phyloP scores from a whole-genome alignment of 805 yeast genomes.

The Candida yuanshanica region DNA sequence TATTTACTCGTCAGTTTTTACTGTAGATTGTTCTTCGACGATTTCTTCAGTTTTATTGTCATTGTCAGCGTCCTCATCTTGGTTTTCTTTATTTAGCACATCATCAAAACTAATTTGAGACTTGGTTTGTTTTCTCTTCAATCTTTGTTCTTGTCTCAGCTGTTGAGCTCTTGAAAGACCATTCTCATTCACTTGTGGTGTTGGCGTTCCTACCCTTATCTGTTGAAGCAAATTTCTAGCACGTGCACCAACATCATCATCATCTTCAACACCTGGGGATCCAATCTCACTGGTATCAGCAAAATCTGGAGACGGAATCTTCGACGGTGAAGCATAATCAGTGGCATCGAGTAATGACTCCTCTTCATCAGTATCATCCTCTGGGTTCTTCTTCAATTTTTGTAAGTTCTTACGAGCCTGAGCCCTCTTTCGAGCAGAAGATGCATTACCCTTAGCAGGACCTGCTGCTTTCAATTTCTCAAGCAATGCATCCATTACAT shows the following conservation, averaged over 20 bases:
- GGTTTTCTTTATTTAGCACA: too few relatives aligned
- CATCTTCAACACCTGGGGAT: conserved; percentile 10
- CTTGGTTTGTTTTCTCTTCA: conserved; percentile 18
- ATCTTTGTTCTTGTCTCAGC: conserved; percentile 36
- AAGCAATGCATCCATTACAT: conserved; percentile 76
- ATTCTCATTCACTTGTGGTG: conserved; percentile 24
- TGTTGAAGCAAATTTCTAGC: conserved; percentile 63
- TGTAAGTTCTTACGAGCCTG: conserved; percentile 59
- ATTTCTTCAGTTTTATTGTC: neutral
- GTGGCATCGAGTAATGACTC: conserved; percentile 12
- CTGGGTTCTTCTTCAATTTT: conserved; percentile 28
- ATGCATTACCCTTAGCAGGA: conserved; percentile 67
- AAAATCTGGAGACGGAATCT: conserved; percentile 3
- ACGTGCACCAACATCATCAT: conserved; percentile 46
- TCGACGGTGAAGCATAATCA: conserved; percentile 17
- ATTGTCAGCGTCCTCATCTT: too few relatives aligned
- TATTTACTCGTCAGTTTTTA: neutral
- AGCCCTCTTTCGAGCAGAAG: conserved; percentile 77
- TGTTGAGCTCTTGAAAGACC: conserved; percentile 36
- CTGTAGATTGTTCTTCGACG: too few relatives aligned
- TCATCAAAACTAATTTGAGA: neutral
- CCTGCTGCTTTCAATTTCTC: conserved; percentile 79
- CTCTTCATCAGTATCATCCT: conserved; percentile 15
- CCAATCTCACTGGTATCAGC: neutral
- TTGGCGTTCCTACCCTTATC: conserved; percentile 33